These are phyloP conservation scores for Cinchona pubescens DNA, from an alignment of 257 asterid genomes.

Conservation along the genomic window DNA sequence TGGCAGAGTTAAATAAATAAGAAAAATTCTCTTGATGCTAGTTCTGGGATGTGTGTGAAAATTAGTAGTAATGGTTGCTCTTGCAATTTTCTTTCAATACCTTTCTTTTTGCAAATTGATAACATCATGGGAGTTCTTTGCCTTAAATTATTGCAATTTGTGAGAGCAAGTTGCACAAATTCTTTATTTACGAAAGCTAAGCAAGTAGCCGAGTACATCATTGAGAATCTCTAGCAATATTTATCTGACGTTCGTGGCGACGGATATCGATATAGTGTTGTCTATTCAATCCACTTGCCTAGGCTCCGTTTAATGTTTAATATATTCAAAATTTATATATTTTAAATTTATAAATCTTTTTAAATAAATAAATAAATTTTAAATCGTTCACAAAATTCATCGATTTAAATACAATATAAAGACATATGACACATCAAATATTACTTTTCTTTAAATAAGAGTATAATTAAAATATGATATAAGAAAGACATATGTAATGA, in stretches of 20 bases:
- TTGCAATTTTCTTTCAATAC: background rate
- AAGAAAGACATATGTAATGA: no score
- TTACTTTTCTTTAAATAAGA: no score
- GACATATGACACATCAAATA: no score
- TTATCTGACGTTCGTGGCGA: background rate
- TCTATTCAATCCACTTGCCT: background rate
- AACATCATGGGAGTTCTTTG: background rate
- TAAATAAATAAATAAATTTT: no score
- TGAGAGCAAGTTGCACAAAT: constrained; percentile 4
- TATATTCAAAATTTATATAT: no score
- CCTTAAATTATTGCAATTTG: background rate
- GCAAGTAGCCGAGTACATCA: no score
- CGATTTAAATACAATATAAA: no score
- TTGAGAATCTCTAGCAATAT: background rate
- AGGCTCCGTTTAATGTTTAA: background rate
- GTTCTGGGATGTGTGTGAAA: background rate
- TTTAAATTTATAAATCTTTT: no score
- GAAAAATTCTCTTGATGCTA: background rate
- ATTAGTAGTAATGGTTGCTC: background rate
- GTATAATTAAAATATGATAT: no score
- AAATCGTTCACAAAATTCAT: no score
- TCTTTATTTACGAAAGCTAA: background rate
- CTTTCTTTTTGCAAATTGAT: constrained; percentile 1
- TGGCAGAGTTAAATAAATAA: no score
- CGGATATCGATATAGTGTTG: background rate